These are phyloP conservation scores for Fusarium sulawesiense DNA, from an alignment of 2,329 filamentous ascomycete genomes.

Conservation along the genomic window DNA sequence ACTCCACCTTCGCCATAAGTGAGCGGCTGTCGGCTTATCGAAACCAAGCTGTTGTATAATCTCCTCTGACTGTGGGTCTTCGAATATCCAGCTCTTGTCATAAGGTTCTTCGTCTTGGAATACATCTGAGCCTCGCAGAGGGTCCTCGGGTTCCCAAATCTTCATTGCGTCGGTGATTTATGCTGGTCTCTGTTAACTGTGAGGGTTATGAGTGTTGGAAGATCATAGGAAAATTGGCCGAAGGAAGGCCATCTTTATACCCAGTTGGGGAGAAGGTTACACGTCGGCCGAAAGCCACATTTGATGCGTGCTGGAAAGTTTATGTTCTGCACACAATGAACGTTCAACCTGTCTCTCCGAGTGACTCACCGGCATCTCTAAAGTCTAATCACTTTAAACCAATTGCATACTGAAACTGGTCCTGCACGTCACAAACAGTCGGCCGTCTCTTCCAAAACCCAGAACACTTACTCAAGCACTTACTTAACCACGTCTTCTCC, in stretches of 20 bases:
- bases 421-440: no score
- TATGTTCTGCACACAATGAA: background rate
- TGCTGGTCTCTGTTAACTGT: no score
- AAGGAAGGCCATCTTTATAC: no score
- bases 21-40: background rate
- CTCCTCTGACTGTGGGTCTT: background rate
- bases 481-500: background rate
- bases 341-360: background rate
- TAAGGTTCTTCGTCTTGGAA: background rate
- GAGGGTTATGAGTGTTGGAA: no score
- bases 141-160: background rate
- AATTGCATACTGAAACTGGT: no score
- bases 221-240: no score
- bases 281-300: no score
- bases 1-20: background rate
- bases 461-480: no score
- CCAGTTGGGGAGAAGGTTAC: no score
- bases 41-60: background rate
- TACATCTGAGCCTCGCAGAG: no score
- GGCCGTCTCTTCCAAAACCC: no score
- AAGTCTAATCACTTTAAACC: background rate
- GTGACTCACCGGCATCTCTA: background rate
- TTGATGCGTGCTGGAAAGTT: background rate
- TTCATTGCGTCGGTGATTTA: background rate
- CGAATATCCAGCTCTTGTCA: background rate